A percentile compares a stretch with the other conserved stretches of the same genome.
These are phyloP conservation scores for Calycina marina DNA, from an alignment of 2,329 filamentous ascomycete species.

Conservation along the genomic window DNA sequence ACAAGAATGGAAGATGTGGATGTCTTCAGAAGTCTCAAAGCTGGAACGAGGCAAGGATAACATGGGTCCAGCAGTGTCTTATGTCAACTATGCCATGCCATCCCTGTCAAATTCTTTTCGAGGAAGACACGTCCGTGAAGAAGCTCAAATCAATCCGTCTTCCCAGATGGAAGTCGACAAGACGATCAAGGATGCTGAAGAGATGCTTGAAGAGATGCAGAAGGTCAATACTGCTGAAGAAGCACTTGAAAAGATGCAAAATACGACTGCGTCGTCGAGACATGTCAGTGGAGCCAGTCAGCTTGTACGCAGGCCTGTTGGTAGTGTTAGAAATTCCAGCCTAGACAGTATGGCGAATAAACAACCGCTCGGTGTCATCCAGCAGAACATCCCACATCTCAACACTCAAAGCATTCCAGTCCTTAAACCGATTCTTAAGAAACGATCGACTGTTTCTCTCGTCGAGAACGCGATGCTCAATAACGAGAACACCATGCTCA, in stretches of 20 bases:
- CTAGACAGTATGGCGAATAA: constrained; percentile 24
- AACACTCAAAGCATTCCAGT: constrained; percentile 8
- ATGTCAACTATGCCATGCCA: constrained; percentile 17
- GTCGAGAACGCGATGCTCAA: constrained; percentile 10
- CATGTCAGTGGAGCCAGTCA: too few relatives aligned
- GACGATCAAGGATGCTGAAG: not conserved
- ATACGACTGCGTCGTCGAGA: too few relatives aligned
- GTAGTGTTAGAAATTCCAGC: not conserved
- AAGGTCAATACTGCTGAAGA: not conserved
- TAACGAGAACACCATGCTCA: not conserved
- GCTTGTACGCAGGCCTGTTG: too few relatives aligned
- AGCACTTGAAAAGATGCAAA: too few relatives aligned
- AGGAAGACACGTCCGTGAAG: constrained; percentile 32
- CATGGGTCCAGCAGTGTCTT: constrained; percentile 3
- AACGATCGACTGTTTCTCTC: constrained; percentile 13
- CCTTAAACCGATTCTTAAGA: constrained; percentile 19
- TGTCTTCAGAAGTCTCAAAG: constrained; percentile 36
- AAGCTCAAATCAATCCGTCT: constrained; percentile 31
- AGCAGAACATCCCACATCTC: constrained; percentile 6
- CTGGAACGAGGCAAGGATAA: constrained; percentile 24
- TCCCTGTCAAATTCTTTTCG: constrained; percentile 19
- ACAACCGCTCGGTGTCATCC: constrained; percentile 14
- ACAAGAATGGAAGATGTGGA: constrained; percentile 39
- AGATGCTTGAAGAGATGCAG: not conserved
- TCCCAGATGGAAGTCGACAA: not conserved